Conservation (phyloP, 192 early-diverging fungal genomes). For the Coemansia sp. region DNA sequence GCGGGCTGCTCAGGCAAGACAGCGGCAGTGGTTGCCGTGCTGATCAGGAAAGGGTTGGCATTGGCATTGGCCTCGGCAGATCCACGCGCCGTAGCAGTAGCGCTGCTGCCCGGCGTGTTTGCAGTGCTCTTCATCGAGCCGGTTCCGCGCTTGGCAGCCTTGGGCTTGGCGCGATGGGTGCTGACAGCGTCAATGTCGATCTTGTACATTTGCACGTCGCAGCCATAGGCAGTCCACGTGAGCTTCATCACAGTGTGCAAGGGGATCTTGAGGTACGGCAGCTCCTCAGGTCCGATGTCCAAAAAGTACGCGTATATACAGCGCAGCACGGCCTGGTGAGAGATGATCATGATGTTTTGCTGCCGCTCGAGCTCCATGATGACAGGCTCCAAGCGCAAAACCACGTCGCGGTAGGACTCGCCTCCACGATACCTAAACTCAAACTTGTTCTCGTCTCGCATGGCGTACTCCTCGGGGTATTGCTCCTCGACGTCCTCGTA, state of each 20-base stretch:
- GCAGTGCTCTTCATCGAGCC: conserved; percentile 12
- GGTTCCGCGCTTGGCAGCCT: conserved; percentile 37
- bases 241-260: conserved; percentile 97
- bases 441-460: conserved; percentile 97
- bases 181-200: conserved; percentile 98
- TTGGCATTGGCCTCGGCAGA: conserved; percentile 1
- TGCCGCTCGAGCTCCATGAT: conserved; percentile 99
- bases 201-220: conserved; percentile 90
- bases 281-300: conserved; percentile 89
- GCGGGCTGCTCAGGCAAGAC: background rate
- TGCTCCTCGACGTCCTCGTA: conserved; percentile 97
- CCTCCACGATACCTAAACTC: conserved; percentile 84
- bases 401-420: conserved; percentile 96
- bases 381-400: conserved; percentile 94
- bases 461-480: conserved; percentile 93
- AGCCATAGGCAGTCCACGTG: conserved; percentile 96
- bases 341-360: conserved; percentile 94
- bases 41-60: background rate
- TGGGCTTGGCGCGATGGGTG: conserved; percentile 86
- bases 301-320: conserved; percentile 99
- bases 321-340: conserved; percentile 97
- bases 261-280: conserved; percentile 99
- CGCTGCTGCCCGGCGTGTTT: conserved; percentile 19
- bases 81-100: background rate
- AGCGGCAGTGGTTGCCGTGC: background rate